These are phyloP conservation scores for Periconia sp. DNA, from an alignment of 2,329 filamentous ascomycete species.

Conservation along the genomic window DNA sequence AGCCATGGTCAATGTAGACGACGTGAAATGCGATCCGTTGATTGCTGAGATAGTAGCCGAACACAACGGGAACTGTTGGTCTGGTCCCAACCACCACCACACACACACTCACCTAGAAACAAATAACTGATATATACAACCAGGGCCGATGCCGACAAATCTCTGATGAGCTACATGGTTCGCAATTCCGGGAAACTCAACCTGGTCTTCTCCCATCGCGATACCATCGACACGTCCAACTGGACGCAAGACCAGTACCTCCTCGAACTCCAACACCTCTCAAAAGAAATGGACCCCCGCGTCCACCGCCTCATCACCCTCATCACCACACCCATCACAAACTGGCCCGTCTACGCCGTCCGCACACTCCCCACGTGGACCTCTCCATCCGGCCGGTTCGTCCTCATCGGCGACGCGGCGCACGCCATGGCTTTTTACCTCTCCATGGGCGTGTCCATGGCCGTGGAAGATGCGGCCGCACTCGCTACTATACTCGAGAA, in stretches of 20 bases:
- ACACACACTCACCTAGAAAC: background rate
- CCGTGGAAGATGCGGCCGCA: constrained; percentile 20
- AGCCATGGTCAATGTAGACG: constrained; percentile 12
- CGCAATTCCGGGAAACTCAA: constrained; percentile 15
- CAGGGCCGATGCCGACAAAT: constrained; percentile 8
- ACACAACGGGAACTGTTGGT: constrained; percentile 17
- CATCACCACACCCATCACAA: constrained; percentile 8
- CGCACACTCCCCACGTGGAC: constrained; percentile 14
- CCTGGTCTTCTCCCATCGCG: constrained; percentile 16
- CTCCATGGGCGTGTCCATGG: constrained; percentile 19
- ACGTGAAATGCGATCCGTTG: constrained; percentile 8
- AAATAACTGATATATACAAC: background rate
- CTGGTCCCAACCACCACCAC: background rate
- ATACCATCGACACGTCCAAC: constrained; percentile 11
- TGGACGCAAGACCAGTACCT: constrained; percentile 14
- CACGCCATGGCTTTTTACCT: constrained; percentile 20
- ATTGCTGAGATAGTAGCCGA: constrained; percentile 10
- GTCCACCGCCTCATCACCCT: constrained; percentile 10
- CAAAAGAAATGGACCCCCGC: constrained; percentile 9
- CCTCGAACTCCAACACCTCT: constrained; percentile 5
- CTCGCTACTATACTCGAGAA: constrained; percentile 5
- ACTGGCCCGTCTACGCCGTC: constrained; percentile 16
- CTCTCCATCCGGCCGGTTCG: constrained; percentile 10
- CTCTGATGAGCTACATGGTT: constrained; percentile 21
- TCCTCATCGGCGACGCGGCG: constrained; percentile 17